Percentiles rank a stretch among this genome's conserved stretches.
Evolutionary conservation across 768 basidiomycete genomes (phyloP).

Genomic region (Leccinum variicolor): DNA sequence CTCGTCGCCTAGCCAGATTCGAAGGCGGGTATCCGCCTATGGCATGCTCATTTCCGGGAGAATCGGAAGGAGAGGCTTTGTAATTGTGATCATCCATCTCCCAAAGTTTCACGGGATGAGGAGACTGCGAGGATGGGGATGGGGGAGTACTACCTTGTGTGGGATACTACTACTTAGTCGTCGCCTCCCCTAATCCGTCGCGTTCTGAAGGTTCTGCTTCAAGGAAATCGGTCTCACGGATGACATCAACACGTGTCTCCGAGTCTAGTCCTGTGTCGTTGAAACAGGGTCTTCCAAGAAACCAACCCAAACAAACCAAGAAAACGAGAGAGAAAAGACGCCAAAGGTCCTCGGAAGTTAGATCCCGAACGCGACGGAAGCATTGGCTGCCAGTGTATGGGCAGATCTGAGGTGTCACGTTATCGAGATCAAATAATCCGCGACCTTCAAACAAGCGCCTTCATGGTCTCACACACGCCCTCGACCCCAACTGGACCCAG

Average conservation of each 20-base stretch:
- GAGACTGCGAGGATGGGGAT: neutral
- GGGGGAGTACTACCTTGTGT: neutral
- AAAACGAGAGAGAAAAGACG: neutral
- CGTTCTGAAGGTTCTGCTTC: neutral
- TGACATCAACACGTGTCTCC: neutral
- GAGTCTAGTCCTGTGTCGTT: neutral
- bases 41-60: neutral
- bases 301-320: neutral
- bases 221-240: neutral
- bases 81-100: neutral
- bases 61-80: neutral
- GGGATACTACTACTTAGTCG: neutral
- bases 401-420: neutral
- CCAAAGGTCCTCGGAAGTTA: neutral
- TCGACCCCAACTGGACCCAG: neutral
- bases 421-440: neutral
- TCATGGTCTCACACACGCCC: neutral
- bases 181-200: neutral
- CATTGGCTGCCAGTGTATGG: neutral
- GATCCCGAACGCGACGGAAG: neutral
- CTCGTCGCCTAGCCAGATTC: neutral
- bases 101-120: neutral
- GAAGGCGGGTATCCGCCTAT: neutral
- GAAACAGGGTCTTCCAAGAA: neutral
- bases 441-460: neutral